Evolutionary conservation across 345 rosid genomes (phyloP), one percentile per base, ranked within the genome.

Genomic region (Cardiospermum halicacabum): DNA sequence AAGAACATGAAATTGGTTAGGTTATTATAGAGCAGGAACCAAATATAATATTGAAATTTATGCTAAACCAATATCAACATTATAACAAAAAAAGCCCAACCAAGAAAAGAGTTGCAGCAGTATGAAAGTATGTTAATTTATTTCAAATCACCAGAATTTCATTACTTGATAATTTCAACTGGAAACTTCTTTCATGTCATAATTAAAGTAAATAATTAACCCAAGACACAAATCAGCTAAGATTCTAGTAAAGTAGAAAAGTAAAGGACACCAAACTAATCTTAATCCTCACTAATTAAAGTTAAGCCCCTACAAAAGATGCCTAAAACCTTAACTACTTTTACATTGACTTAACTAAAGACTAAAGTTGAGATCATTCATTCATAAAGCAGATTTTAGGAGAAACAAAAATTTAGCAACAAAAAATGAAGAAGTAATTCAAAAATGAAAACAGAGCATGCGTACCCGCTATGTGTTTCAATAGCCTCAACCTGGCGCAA

Each of bases 401-500:
- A n/a, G n/a, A n/a, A 3, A 32, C 36, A 32, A 3, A 32, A 3
- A 3, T 32, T 3, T 32, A 32, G 3, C 36, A 32, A 32, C 7
- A 32, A 4, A 32, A 10, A 32, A 32, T 2, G 7, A 32, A 32
- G 5, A 32, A 10, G 0, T 32, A 32, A 32, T 32, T 4, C 9
- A 32, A 10, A 0, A 32, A 32, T 5, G 37, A 32, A 32, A 4
- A 32, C 9, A 32, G 1, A 4, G 5, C 7, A 10, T 32, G 37
- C 9, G 58, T 85, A 92, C 98, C 98, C 98, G 58, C 96, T 85
- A 79, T 92, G 98, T 19, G 95, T 87, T 68, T 89, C 95, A 25
- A 89, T 80, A 3, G 96, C 92, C 72, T 92, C 96, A 22, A 87
- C 67, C 77, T 87, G 92, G 73, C 98, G 75, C 62, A 87, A 74